Percentiles rank a stretch among this genome's conserved stretches.
phyloP scores from a whole-genome alignment of 2,329 filamentous ascomycete species.

The Hymenoscyphus scutula region DNA sequence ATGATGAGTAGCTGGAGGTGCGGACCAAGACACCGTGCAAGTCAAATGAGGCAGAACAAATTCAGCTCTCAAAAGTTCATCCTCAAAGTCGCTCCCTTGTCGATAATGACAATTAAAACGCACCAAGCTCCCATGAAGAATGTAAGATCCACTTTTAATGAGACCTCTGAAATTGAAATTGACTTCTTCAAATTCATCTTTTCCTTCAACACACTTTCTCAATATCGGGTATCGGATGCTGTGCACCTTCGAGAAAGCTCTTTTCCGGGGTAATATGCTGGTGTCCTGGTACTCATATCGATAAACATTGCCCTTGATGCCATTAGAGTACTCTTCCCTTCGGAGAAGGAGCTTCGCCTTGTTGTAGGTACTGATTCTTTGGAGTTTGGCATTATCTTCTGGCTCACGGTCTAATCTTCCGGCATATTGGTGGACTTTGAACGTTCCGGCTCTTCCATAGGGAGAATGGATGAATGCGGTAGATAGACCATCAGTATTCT shows the following conservation, averaged over 20 bases:
- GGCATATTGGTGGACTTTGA: constrained; percentile 21
- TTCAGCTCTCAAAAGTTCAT: constrained; percentile 55
- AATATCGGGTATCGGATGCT: constrained; percentile 42
- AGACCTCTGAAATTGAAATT: constrained; percentile 53
- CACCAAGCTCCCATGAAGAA: constrained; percentile 50
- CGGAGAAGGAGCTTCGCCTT: constrained; percentile 44
- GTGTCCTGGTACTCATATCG: constrained; percentile 47
- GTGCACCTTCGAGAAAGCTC: constrained; percentile 20
- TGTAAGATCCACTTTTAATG: constrained; percentile 51
- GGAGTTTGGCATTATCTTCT: constrained; percentile 40
- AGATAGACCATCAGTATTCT: constrained; percentile 46
- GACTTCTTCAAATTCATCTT: constrained; percentile 45
- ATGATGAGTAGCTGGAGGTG: constrained; percentile 47
- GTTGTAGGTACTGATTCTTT: constrained; percentile 47
- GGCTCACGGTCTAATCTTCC: constrained; percentile 42
- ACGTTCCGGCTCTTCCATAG: constrained; percentile 19
- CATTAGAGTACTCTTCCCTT: constrained; percentile 32
- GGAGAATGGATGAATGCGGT: constrained; percentile 44
- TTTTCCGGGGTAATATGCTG: constrained; percentile 31
- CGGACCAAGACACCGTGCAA: constrained; percentile 53
- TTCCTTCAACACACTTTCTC: constrained; percentile 47
- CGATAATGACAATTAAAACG: constrained; percentile 55
- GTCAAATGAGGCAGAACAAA: constrained; percentile 53
- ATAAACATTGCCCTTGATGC: constrained; percentile 44
- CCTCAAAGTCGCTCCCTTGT: constrained; percentile 51